Evolutionary conservation across 2,329 filamentous ascomycete species (phyloP).

Genomic region (Coniochaeta sp.): DNA sequence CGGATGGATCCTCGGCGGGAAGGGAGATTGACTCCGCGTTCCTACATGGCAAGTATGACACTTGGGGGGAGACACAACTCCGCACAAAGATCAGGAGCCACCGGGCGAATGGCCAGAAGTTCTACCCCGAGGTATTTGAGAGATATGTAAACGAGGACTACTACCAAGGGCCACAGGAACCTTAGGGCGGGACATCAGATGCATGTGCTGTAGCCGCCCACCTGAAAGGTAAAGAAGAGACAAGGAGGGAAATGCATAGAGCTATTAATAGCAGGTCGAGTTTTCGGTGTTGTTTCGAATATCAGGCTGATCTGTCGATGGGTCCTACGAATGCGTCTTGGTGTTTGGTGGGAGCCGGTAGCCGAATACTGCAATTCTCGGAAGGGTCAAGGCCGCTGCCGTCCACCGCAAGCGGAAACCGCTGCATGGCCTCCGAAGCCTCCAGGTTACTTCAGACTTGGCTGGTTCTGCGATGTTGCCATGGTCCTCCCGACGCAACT

Average conservation of each 20-base stretch:
- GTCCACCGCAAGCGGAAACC: not conserved
- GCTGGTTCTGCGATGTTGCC: not conserved
- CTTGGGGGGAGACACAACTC: constrained; percentile 47
- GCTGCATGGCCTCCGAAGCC: not conserved
- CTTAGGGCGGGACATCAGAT: not conserved
- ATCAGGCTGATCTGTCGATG: not conserved
- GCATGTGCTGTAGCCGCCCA: constrained; percentile 28
- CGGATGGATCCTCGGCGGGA: constrained; percentile 26
- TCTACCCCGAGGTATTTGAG: constrained; percentile 40
- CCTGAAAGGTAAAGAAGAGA: too few relatives aligned
- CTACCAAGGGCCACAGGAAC: not conserved
- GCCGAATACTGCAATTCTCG: not conserved
- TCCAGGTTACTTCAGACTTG: not conserved
- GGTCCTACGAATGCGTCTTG: not conserved
- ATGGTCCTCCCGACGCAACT: not conserved
- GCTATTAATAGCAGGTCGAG: not conserved
- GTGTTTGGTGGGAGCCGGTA: not conserved
- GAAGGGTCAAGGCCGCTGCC: not conserved
- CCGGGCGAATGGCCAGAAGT: constrained; percentile 36
- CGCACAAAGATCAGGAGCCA: constrained; percentile 47
- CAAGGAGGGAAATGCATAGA: too few relatives aligned
- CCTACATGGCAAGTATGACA: constrained; percentile 39
- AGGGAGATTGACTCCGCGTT: constrained; percentile 40
- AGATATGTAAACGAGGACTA: constrained; percentile 33
- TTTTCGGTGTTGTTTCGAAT: not conserved